Base-by-base conservation (phyloP, 768 basidiomycete species). In the Amanita exitialis region DNA sequence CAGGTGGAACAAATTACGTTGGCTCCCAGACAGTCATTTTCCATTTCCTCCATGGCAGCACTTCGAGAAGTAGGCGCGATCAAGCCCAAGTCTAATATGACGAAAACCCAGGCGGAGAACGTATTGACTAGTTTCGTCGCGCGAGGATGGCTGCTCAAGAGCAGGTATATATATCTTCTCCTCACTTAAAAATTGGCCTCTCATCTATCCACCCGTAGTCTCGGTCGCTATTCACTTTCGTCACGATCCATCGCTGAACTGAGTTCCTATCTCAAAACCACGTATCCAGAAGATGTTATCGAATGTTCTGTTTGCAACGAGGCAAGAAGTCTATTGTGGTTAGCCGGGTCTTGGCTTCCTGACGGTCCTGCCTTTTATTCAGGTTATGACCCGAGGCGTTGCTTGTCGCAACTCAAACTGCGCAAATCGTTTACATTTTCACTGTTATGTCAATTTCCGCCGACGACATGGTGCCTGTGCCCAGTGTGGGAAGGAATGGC, bases 1-100 rank as follows among this genome's bases (percentile, higher is more conserved):
- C 57, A 94, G 91, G 75, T 94, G 36, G 87, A 92, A 59, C 84
- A 86, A 66, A 92, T 95, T 58, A 85, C 93, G 77, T 72, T 83
- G 15, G 87, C 90, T 6, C 80, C 87, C 5, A 73, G 74, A 37
- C 79, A 84, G 59, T 69, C 84, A 0, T 95, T 75, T 62, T 90
- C 83, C 15, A 74, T 90, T 9, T 84, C 86, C 0, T 89, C 88
- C 4, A 66, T 88, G 21, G 82, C 80, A 2, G 90, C 89, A 0
- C 68, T 90, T 37, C 80, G 88, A 42, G 84, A 89, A 64, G 77
- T 82, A 12, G 73, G 69, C 53, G 61, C 69, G 27, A 68, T 89
- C 41, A 82, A 80, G 53, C 66, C 74, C 16, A 79, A 78, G 53
- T 58, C 60, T 3, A 83, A 70, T 54, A 81, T 91, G 73, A 82